Evolutionary conservation across 2,329 filamentous ascomycete species (phyloP).

Genomic region (Epichloe typhina): DNA sequence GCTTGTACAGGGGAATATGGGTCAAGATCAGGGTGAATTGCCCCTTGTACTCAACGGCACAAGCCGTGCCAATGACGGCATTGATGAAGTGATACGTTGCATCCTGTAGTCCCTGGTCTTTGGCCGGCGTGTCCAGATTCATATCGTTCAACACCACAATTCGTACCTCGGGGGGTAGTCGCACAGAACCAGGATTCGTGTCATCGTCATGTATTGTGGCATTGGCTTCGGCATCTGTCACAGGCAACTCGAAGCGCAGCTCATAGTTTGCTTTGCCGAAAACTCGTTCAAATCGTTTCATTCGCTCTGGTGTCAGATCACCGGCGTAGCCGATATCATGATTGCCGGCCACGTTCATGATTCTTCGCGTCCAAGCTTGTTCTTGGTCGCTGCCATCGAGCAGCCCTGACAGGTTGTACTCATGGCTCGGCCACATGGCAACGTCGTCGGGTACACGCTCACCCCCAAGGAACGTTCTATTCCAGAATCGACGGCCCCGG

Average conservation of each 20-base stretch:
- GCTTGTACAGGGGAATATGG: slow-evolving; percentile 83
- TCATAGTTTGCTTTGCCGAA: slow-evolving; percentile 92
- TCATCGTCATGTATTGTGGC: slow-evolving; percentile 28
- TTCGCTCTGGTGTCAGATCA: slow-evolving; percentile 63
- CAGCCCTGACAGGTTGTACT: slow-evolving; percentile 37
- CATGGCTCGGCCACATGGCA: slow-evolving; percentile 32
- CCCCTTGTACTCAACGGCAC: slow-evolving; percentile 46
- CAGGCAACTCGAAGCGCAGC: slow-evolving; percentile 53
- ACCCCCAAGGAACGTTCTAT: slow-evolving; percentile 58
- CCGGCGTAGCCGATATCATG: slow-evolving; percentile 96
- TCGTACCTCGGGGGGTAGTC: slow-evolving; percentile 55
- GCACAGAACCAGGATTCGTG: slow-evolving; percentile 32
- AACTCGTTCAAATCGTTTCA: slow-evolving; percentile 67
- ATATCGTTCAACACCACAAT: slow-evolving; percentile 83
- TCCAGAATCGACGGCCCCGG: slow-evolving; percentile 67
- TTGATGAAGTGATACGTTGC: slow-evolving; percentile 70
- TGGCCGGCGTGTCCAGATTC: slow-evolving; percentile 78
- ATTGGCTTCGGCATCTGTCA: slow-evolving; percentile 24
- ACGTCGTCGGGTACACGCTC: slow-evolving; percentile 48
- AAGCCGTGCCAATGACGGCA: slow-evolving; percentile 47
- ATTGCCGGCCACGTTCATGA: slow-evolving; percentile 89
- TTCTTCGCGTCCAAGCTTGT: slow-evolving; percentile 53
- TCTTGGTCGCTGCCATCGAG: slow-evolving; percentile 31
- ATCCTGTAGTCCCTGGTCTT: slow-evolving; percentile 52
- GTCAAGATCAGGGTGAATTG: slow-evolving; percentile 78